Percentiles rank a stretch among this genome's conserved stretches.
These are phyloP conservation scores for Sedum album DNA, from an alignment of 164 flowering plant genomes.

Conservation along the genomic window DNA sequence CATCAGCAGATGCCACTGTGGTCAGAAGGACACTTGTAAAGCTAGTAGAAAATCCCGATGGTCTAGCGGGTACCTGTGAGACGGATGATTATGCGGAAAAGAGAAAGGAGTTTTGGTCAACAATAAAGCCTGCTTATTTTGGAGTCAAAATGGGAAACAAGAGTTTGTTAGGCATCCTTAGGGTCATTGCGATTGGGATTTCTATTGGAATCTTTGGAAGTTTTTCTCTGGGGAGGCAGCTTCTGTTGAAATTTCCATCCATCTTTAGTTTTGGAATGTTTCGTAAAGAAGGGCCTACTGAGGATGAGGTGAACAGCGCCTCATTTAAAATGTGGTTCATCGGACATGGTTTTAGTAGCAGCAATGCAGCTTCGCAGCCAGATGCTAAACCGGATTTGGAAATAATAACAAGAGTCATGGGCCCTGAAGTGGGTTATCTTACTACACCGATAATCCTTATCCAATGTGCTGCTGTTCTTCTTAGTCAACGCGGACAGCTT, in stretches of 20 bases:
- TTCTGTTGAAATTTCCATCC: constrained; percentile 72
- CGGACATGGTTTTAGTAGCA: constrained; percentile 59
- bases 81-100: constrained; percentile 37
- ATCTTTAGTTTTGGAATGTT: constrained; percentile 76
- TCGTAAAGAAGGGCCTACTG: constrained; percentile 76
- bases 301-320: constrained; percentile 76
- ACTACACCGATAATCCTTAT: constrained; percentile 76
- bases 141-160: constrained; percentile 71
- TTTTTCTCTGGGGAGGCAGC: constrained; percentile 61
- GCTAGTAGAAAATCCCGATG: constrained; percentile 56
- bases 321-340: constrained; percentile 88
- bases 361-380: constrained; percentile 24
- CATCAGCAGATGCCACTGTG: constrained; percentile 73
- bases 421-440: constrained; percentile 90
- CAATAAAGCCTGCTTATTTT: constrained; percentile 80
- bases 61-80: constrained; percentile 67
- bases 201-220: constrained; percentile 50
- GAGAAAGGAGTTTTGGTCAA: constrained; percentile 61
- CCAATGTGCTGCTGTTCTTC: constrained; percentile 70
- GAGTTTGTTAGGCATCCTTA: constrained; percentile 43
- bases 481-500: constrained; percentile 45
- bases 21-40: constrained; percentile 66
- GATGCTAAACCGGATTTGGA: constrained; percentile 56
- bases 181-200: constrained; percentile 39
- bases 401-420: constrained; percentile 70